These are phyloP conservation scores for Aspergillus cavernicola DNA, from an alignment of 495 filamentous ascomycete species.

Conservation along the genomic window DNA sequence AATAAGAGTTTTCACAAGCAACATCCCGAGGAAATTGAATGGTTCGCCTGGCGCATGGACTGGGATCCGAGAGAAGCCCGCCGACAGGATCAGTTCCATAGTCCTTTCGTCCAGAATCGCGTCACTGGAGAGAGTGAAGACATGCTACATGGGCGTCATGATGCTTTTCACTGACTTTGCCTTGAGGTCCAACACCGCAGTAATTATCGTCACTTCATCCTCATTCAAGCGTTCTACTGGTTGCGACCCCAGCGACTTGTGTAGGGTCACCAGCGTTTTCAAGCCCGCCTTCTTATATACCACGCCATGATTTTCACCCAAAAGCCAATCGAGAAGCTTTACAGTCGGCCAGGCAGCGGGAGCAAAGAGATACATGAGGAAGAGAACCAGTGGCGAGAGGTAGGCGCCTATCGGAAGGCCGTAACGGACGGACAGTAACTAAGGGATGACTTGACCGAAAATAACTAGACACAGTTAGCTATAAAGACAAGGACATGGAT, in stretches of 20 bases:
- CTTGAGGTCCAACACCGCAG: constrained; percentile 93
- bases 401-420: constrained; percentile 91
- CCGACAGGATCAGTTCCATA: constrained; percentile 86
- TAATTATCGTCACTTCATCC: constrained; percentile 98
- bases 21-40: constrained; percentile 90
- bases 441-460: constrained; percentile 92
- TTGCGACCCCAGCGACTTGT: constrained; percentile 78
- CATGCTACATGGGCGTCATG: constrained; percentile 97
- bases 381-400: constrained; percentile 82
- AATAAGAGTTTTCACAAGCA: constrained; percentile 95
- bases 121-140: constrained; percentile 89
- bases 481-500: constrained; percentile 21
- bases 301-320: constrained; percentile 88
- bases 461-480: constrained; percentile 62
- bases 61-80: constrained; percentile 91
- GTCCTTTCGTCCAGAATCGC: constrained; percentile 85
- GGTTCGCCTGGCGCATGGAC: constrained; percentile 81
- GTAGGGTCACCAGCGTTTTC: constrained; percentile 86
- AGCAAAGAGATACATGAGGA: constrained; percentile 85
- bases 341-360: constrained; percentile 89
- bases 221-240: constrained; percentile 86
- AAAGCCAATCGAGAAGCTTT: constrained; percentile 79
- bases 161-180: constrained; percentile 90
- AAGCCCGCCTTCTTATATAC: constrained; percentile 93
- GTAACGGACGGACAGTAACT: constrained; percentile 93